These are phyloP conservation scores for Clonostachys rhizophaga DNA, from an alignment of 2,329 filamentous ascomycete species.

Conservation along the genomic window DNA sequence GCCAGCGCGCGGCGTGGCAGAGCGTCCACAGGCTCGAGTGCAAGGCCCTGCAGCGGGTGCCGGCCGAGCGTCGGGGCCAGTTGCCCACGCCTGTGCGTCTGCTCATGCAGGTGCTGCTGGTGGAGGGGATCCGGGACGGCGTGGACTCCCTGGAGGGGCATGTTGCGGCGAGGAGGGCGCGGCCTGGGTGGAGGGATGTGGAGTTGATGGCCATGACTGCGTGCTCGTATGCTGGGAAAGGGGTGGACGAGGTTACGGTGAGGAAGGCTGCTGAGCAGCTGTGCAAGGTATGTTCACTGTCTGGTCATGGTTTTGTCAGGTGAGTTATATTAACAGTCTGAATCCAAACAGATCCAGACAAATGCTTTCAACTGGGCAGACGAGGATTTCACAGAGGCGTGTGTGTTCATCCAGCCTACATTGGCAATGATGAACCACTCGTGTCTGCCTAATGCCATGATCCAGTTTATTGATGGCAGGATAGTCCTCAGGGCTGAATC, in stretches of 20 bases:
- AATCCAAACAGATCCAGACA: slow-evolving; percentile 46
- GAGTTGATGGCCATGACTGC: slow-evolving; percentile 38
- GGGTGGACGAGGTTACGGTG: slow-evolving; percentile 25
- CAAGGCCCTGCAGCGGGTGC: slow-evolving; percentile 29
- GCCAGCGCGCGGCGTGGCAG: slow-evolving; percentile 51
- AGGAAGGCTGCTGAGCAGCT: slow-evolving; percentile 38
- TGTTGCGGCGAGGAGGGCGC: slow-evolving; percentile 26
- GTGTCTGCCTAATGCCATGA: slow-evolving; percentile 54
- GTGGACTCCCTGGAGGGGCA: slow-evolving; percentile 41
- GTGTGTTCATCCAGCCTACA: slow-evolving; percentile 50
- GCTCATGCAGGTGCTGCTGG: slow-evolving; percentile 43
- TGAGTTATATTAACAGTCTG: not conserved
- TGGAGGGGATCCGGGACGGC: slow-evolving; percentile 13
- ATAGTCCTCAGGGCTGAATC: slow-evolving; percentile 45
- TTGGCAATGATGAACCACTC: slow-evolving; percentile 60
- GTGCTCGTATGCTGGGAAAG: slow-evolving; percentile 33
- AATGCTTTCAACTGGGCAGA: slow-evolving; percentile 58
- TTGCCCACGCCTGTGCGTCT: slow-evolving; percentile 52
- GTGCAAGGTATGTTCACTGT: slow-evolving; percentile 41
- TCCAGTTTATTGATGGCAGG: slow-evolving; percentile 47
- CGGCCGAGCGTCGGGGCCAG: slow-evolving; percentile 10
- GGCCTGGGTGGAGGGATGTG: slow-evolving; percentile 44
- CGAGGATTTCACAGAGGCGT: slow-evolving; percentile 43
- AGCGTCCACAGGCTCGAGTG: slow-evolving; percentile 51
- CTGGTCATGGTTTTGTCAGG: not conserved